These are phyloP conservation scores for Closterium sp. DNA, from an alignment of 139 green algal genomes.

Conservation along the genomic window DNA sequence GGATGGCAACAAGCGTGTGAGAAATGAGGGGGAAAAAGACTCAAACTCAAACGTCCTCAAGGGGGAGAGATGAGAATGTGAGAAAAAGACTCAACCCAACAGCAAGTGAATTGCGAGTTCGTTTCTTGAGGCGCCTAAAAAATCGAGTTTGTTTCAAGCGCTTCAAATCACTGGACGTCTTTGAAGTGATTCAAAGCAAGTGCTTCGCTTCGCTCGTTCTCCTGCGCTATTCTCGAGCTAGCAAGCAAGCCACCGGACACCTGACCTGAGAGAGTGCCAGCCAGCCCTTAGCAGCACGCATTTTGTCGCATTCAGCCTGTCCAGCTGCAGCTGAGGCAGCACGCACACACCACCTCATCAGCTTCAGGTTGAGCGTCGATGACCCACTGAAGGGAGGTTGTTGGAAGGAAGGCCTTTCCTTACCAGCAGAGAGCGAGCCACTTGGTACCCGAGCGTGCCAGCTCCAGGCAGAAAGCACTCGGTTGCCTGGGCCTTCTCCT, in stretches of 20 bases:
- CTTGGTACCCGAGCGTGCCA: slow-evolving; percentile 81
- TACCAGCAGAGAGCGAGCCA: slow-evolving; percentile 84
- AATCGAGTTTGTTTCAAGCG: too few relatives aligned
- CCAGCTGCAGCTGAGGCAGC: slow-evolving; percentile 65
- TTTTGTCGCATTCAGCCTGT: slow-evolving; percentile 54
- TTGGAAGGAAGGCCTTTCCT: neutral
- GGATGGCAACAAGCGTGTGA: neutral
- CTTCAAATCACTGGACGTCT: too few relatives aligned
- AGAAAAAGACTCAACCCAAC: too few relatives aligned
- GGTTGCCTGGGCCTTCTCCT: slow-evolving; percentile 57
- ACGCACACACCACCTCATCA: slow-evolving; percentile 91
- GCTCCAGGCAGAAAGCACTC: slow-evolving; percentile 87
- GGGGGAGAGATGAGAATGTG: too few relatives aligned
- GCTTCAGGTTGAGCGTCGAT: slow-evolving; percentile 57
- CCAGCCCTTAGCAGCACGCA: slow-evolving; percentile 90
- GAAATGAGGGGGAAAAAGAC: too few relatives aligned
- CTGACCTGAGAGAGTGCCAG: slow-evolving; percentile 71
- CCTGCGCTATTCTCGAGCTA: slow-evolving; percentile 72
- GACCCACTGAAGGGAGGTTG: too few relatives aligned
- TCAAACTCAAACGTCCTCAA: too few relatives aligned
- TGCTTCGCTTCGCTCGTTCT: too few relatives aligned
- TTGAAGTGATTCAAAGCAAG: too few relatives aligned
- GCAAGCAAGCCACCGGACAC: slow-evolving; percentile 82
- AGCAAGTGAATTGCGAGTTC: too few relatives aligned
- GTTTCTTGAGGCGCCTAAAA: too few relatives aligned